phyloP scores from a whole-genome alignment of 257 asterid species.

The Ilex asprella region DNA sequence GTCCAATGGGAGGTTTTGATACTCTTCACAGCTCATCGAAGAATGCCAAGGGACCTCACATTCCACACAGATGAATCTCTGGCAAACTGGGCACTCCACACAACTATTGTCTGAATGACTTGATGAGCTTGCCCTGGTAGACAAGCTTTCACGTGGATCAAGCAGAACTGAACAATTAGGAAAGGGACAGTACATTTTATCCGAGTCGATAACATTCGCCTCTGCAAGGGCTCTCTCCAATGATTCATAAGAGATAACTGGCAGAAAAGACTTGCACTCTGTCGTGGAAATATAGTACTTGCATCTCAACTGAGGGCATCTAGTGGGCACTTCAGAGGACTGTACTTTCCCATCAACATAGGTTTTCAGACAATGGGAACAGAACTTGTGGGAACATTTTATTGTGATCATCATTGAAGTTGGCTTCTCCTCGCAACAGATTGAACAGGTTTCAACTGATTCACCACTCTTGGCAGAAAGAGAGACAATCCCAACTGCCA shows the following conservation, averaged over 20 bases:
- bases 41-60: constrained; percentile 91
- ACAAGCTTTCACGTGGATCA: constrained; percentile 58
- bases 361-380: constrained; percentile 83
- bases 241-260: constrained; percentile 56
- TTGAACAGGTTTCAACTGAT: constrained; percentile 54
- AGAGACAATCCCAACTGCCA: constrained; percentile 77
- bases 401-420: constrained; percentile 56
- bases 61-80: constrained; percentile 59
- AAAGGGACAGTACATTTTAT: constrained; percentile 56
- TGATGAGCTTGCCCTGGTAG: constrained; percentile 48
- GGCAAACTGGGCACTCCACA: constrained; percentile 76
- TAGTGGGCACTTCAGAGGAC: constrained; percentile 51
- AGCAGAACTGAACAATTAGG: constrained; percentile 66
- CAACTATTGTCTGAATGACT: constrained; percentile 47
- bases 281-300: constrained; percentile 53
- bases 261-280: constrained; percentile 65
- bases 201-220: constrained; percentile 33
- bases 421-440: constrained; percentile 78
- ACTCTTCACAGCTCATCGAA: constrained; percentile 72
- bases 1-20: constrained; percentile 52
- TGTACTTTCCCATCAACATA: constrained; percentile 69
- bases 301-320: constrained; percentile 79
- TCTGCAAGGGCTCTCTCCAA: constrained; percentile 57
- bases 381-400: constrained; percentile 83
- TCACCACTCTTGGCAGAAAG: constrained; percentile 32